A percentile compares a stretch with the other conserved stretches of the same genome.
Evolutionary conservation across 495 filamentous ascomycete genomes (phyloP).

Genomic region (Penicillium roqueforti): DNA sequence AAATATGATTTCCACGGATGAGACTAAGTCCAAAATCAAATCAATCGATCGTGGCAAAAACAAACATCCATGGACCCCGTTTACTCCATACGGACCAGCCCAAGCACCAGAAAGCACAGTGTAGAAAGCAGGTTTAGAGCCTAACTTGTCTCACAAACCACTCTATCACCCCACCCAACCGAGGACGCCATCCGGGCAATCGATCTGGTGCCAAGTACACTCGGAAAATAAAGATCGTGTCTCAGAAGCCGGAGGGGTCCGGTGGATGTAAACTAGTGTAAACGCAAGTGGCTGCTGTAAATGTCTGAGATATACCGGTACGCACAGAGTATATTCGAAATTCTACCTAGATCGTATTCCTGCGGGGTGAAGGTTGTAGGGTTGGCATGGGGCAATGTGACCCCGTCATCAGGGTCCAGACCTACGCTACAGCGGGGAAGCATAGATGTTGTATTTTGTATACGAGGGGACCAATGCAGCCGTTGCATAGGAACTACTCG

Average conservation of each 20-base stretch:
- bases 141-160: not conserved
- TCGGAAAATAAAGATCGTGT: not conserved
- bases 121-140: not conserved
- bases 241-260: not conserved
- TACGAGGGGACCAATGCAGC: too few species aligned
- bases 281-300: not conserved
- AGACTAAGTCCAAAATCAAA: not conserved
- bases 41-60: not conserved
- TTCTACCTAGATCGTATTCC: not conserved
- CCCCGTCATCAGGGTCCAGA: not conserved
- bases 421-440: not conserved
- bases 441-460: not conserved
- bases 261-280: not conserved
- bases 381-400: not conserved
- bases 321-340: too few species aligned
- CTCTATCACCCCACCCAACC: not conserved
- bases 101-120: not conserved
- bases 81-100: not conserved
- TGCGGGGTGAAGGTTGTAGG: too few species aligned
- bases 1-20: not conserved
- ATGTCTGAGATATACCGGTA: not conserved
- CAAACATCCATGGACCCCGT: not conserved
- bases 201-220: not conserved
- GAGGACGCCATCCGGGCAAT: not conserved
- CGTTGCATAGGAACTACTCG: not conserved